phyloP scores from a whole-genome alignment of 257 asterid genomes.

The Solanum chaucha region DNA sequence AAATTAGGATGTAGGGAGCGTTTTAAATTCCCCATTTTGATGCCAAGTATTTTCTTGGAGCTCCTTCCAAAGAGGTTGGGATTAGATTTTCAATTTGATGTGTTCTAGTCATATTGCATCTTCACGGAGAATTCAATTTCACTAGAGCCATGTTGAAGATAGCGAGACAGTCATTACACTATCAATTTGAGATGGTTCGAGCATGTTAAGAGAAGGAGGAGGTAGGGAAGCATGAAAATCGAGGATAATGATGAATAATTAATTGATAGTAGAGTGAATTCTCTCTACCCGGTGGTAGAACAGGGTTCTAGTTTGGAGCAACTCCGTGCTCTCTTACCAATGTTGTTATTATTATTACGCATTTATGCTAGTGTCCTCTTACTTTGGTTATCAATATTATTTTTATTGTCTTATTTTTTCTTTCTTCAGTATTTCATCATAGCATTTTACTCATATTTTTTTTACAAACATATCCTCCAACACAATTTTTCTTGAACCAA shows the following conservation, averaged over 20 bases:
- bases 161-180: no score
- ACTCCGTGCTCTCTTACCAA: not conserved
- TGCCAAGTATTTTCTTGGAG: no score
- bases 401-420: not conserved
- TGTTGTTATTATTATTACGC: not conserved
- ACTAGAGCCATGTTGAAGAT: no score
- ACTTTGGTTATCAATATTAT: not conserved
- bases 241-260: not conserved
- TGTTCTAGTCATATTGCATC: no score
- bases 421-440: not conserved
- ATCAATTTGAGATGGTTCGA: no score
- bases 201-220: not conserved
- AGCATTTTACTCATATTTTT: not conserved
- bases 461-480: not conserved
- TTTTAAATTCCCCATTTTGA: no score
- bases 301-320: not conserved
- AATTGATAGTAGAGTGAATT: not conserved
- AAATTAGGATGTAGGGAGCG: no score
- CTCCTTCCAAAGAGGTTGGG: no score
- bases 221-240: not conserved
- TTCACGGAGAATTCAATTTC: no score
- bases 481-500: not conserved
- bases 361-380: not conserved
- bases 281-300: not conserved
- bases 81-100: no score